These are phyloP conservation scores for Monosporascus sp. DNA, from an alignment of 2,329 filamentous ascomycete species.

Conservation along the genomic window DNA sequence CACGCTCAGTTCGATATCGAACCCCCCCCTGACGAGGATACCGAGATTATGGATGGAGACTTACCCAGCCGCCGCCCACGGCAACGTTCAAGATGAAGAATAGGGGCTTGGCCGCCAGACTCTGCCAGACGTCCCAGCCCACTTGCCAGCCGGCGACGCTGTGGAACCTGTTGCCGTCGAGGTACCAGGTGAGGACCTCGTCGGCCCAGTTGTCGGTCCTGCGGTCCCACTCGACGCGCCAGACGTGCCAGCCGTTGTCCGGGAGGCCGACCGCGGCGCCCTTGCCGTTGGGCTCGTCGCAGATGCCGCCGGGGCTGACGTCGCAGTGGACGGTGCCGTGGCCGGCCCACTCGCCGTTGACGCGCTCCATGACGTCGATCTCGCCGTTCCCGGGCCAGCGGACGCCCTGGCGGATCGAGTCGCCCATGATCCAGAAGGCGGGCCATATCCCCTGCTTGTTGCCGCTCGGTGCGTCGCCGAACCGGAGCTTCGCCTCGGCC, in stretches of 20 bases:
- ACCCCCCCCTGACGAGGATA: too few species aligned
- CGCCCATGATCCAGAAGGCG: constrained; percentile 47
- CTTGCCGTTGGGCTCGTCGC: constrained; percentile 42
- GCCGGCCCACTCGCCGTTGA: constrained; percentile 39
- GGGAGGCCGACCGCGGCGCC: constrained; percentile 31
- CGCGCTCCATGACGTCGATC: constrained; percentile 45
- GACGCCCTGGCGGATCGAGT: constrained; percentile 39
- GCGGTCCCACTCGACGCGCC: constrained; percentile 43
- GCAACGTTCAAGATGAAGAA: constrained; percentile 44
- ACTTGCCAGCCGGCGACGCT: constrained; percentile 37
- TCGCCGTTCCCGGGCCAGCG: constrained; percentile 45
- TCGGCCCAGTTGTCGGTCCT: constrained; percentile 36
- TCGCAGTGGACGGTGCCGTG: constrained; percentile 46
- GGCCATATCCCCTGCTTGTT: constrained; percentile 47
- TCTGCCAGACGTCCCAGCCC: constrained; percentile 35
- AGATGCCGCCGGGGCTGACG: constrained; percentile 36
- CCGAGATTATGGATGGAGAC: not conserved
- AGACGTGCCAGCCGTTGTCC: constrained; percentile 42
- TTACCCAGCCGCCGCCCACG: constrained; percentile 34
- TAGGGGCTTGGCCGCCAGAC: constrained; percentile 35
- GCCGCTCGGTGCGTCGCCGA: constrained; percentile 31
- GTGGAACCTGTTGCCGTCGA: constrained; percentile 39
- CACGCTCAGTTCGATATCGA: not conserved
- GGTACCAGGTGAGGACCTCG: constrained; percentile 44
- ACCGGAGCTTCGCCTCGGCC: constrained; percentile 39